A percentile compares a stretch with the other conserved stretches of the same genome.
These are phyloP conservation scores for Acer campestre DNA, from an alignment of 345 rosid species.

Conservation along the genomic window DNA sequence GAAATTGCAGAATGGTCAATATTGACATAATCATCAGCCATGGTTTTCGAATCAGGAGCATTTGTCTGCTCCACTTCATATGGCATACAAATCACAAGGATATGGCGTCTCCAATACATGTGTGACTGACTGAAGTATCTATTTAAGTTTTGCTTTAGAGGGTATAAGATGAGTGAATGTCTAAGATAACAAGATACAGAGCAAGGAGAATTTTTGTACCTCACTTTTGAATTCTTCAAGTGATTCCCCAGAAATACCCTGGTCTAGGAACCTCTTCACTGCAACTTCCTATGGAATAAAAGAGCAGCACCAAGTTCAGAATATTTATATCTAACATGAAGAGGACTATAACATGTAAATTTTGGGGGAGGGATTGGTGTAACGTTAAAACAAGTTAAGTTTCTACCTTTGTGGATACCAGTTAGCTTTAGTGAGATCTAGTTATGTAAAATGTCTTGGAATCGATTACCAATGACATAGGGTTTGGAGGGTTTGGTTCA, in stretches of 20 bases:
- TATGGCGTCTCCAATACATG: slow-evolving; percentile 6
- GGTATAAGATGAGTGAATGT: background rate
- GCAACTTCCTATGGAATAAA: slow-evolving; percentile 77
- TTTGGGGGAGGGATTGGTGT: background rate
- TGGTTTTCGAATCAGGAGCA: slow-evolving; percentile 1
- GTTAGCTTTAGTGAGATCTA: background rate
- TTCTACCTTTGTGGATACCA: background rate
- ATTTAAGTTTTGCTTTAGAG: slow-evolving; percentile 14
- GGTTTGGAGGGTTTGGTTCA: background rate
- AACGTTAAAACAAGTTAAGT: background rate
- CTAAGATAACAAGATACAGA: slow-evolving; percentile 11
- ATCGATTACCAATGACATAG: background rate
- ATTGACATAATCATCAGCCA: slow-evolving; percentile 6
- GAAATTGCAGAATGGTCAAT: slow-evolving; percentile 7
- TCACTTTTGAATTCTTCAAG: slow-evolving; percentile 87
- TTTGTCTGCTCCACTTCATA: background rate
- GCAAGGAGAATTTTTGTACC: slow-evolving; percentile 44
- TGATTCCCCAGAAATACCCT: slow-evolving; percentile 74
- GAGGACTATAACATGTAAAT: slow-evolving; percentile 2
- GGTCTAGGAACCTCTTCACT: slow-evolving; percentile 91
- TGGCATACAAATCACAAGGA: slow-evolving; percentile 4
- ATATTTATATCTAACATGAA: slow-evolving; percentile 2
- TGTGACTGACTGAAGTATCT: background rate
- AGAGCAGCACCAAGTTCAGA: slow-evolving; percentile 20
- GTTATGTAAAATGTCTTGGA: no score